These are phyloP conservation scores for Penicillium longicatenatum DNA, from an alignment of 495 filamentous ascomycete species.

Conservation along the genomic window DNA sequence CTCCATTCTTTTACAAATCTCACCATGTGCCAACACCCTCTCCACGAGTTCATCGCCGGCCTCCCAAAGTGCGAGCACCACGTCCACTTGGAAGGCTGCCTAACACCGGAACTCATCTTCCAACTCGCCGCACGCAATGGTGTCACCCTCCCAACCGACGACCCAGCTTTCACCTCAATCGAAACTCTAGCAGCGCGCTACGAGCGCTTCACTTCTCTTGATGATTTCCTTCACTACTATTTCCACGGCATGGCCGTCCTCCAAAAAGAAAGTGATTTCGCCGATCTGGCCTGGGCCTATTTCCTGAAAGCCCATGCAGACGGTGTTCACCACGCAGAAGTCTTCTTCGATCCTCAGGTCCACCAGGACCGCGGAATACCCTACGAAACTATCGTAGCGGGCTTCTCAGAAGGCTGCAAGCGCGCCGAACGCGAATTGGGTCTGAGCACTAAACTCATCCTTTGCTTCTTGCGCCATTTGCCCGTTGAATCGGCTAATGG, in stretches of 20 bases:
- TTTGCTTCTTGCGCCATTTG: conserved; percentile 71
- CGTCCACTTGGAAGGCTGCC: conserved; percentile 73
- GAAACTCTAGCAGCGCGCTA: conserved; percentile 61
- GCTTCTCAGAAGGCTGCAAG: conserved; percentile 59
- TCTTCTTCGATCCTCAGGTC: conserved; percentile 81
- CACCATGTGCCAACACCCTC: conserved; percentile 37
- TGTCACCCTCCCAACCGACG: conserved; percentile 52
- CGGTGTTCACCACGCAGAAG: conserved; percentile 72
- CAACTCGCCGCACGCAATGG: conserved; percentile 62
- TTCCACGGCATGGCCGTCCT: conserved; percentile 75
- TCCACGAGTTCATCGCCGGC: conserved; percentile 62
- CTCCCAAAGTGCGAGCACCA: conserved; percentile 84
- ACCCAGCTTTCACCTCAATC: conserved; percentile 62
- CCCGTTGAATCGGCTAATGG: conserved; percentile 53
- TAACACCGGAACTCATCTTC: conserved; percentile 70
- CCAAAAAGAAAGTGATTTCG: conserved; percentile 61
- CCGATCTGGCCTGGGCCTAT: conserved; percentile 73
- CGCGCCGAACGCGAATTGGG: conserved; percentile 65
- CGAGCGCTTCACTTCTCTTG: conserved; percentile 63
- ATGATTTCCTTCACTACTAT: conserved; percentile 80
- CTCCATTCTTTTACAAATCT: not conserved
- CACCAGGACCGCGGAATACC: conserved; percentile 65
- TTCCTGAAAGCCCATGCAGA: conserved; percentile 64
- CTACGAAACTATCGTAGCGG: conserved; percentile 59
- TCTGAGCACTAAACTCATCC: conserved; percentile 62